Percentiles rank a stretch among this genome's conserved stretches.
These are phyloP conservation scores for Eutrema yunnanense DNA, from an alignment of 345 rosid genomes.

Conservation along the genomic window DNA sequence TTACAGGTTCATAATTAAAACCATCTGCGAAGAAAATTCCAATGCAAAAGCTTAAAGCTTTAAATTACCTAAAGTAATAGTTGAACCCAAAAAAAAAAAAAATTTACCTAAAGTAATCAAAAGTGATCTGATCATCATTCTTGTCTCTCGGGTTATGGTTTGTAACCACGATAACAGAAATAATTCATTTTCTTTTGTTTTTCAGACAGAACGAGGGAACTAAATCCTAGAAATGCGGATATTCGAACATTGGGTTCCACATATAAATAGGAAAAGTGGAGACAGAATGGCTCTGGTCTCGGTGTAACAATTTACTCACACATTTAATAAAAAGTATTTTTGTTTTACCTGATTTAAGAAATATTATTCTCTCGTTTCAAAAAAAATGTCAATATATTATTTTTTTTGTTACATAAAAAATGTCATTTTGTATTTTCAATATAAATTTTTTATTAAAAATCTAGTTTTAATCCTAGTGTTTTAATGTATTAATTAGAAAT, in stretches of 20 bases:
- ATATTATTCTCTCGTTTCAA: too few species aligned
- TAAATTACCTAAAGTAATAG: not conserved
- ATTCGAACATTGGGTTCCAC: conserved; percentile 13
- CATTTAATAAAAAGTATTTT: not conserved
- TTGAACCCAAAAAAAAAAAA: too few species aligned
- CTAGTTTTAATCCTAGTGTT: too few species aligned
- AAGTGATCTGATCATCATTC: conserved; percentile 3
- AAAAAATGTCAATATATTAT: too few species aligned
- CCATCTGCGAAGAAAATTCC: not conserved
- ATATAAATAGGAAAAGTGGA: conserved; percentile 5
- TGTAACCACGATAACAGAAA: not conserved
- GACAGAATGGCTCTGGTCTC: conserved; percentile 33
- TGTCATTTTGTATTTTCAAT: too few species aligned
- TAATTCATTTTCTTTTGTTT: not conserved
- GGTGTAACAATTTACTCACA: conserved; percentile 18
- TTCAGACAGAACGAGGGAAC: conserved; percentile 20
- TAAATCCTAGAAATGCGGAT: conserved; percentile 25
- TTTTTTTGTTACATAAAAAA: too few species aligned
- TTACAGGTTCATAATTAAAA: not conserved
- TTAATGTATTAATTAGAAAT: too few species aligned
- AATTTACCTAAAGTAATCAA: not conserved
- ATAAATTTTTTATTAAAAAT: too few species aligned
- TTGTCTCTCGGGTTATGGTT: not conserved
- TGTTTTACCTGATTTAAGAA: not conserved
- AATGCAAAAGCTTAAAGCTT: not conserved